A percentile compares a stretch with the other conserved stretches of the same genome.
phyloP scores from a whole-genome alignment of 768 basidiomycete species.

The Agrocybe chaxingu region DNA sequence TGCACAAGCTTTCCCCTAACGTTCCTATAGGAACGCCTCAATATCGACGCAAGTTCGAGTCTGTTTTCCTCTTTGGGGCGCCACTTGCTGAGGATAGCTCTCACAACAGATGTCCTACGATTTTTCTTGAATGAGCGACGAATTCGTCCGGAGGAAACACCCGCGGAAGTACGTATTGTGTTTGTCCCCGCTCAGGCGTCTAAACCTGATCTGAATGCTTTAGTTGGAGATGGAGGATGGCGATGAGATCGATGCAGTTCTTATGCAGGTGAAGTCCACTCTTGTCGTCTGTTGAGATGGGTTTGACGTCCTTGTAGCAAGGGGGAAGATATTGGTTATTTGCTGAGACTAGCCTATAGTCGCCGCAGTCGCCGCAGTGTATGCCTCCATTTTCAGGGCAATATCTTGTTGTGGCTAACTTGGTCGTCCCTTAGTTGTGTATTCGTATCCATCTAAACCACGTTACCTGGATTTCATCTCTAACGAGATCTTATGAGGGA shows the following conservation, averaged over 20 bases:
- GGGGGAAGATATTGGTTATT: too few species aligned
- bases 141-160: constrained; percentile 12
- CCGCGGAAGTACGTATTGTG: constrained; percentile 7
- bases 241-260: constrained; percentile 53
- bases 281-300: too few species aligned
- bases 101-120: constrained; percentile 4
- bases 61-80: not conserved
- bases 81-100: not conserved
- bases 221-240: constrained; percentile 58
- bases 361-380: too few species aligned
- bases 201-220: not conserved
- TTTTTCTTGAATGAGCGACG: constrained; percentile 6
- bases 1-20: not conserved
- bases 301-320: too few species aligned
- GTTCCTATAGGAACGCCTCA: constrained; percentile 5
- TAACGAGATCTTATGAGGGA: too few species aligned
- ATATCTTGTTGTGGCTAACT: too few species aligned
- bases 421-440: too few species aligned
- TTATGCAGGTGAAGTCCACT: constrained; percentile 42
- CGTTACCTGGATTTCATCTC: too few species aligned
- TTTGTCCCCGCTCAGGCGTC: not conserved
- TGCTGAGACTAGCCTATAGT: too few species aligned
- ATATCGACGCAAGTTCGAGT: constrained; percentile 8
- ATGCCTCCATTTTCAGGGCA: too few species aligned
- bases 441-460: too few species aligned